Evolutionary conservation across 768 basidiomycete genomes (phyloP).

Genomic region (Xerocomellus intermedius): DNA sequence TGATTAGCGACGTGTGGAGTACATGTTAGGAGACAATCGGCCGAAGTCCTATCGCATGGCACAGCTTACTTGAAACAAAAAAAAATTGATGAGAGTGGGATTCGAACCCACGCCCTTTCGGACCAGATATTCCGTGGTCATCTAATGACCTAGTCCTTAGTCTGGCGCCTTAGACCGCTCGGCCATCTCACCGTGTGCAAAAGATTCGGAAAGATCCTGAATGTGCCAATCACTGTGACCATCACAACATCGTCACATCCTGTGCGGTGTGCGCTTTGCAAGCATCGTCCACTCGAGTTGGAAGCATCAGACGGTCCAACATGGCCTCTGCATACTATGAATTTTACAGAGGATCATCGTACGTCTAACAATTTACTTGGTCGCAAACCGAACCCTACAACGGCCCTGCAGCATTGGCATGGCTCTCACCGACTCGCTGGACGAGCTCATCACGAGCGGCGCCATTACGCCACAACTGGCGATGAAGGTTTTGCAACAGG

Average conservation of each 20-base stretch:
- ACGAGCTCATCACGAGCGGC: conserved; percentile 96
- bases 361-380: conserved; percentile 34
- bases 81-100: conserved; percentile 36
- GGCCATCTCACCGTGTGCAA: conserved; percentile 42
- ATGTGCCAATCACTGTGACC: conserved; percentile 7
- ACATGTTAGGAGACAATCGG: no score
- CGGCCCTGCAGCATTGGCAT: conserved; percentile 76
- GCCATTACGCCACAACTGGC: conserved; percentile 96
- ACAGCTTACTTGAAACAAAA: background rate
- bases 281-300: conserved; percentile 7
- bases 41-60: no score
- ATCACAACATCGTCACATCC: conserved; percentile 26
- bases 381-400: background rate
- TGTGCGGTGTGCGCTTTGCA: background rate
- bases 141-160: conserved; percentile 43
- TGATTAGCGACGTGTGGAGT: no score
- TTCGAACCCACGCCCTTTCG: conserved; percentile 44
- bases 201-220: background rate
- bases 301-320: conserved; percentile 14
- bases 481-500: conserved; percentile 99
- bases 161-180: conserved; percentile 65
- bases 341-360: conserved; percentile 91
- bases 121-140: conserved; percentile 34
- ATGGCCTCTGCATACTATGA: conserved; percentile 90
- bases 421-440: conserved; percentile 95